Evolutionary conservation across 2,329 filamentous ascomycete genomes (phyloP), one percentile per base, ranked within the genome.

Genomic region (Talaromyces sp.): DNA sequence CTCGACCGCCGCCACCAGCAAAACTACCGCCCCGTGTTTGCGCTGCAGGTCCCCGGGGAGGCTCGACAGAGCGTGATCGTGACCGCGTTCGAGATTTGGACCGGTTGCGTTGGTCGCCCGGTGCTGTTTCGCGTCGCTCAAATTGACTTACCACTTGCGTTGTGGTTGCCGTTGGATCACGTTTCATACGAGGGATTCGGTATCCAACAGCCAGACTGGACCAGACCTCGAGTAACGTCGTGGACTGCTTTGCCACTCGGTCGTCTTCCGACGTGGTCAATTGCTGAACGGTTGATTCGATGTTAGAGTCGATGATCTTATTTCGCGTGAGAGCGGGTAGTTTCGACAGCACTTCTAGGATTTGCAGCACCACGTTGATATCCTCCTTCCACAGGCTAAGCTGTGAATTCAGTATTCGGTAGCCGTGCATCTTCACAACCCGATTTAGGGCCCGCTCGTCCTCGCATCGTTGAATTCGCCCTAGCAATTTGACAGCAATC

Each of bases 291-390:
- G 89, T 89, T 2, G 87, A 82, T 73, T 98, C 95, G 63, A 99
- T 97, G 69, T 96, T 96, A 9, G 95, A 96, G 69, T 96, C 93
- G 65, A 90, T 88, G 61, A 99, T 97, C 77, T 99, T 99, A 81
- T 99, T 99, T 62, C 91, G 88, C 21, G 95, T 98, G 55, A 98
- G 81, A 10, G 93, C 88, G 0, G 95, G 95, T 65, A 98, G 89
- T 64, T 87, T 88, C 74, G 96, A 88, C 21, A 99, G 83, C 59
- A 99, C 92, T 65, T 95, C 88, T 64, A 99, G 82, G 29, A 96
- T 88, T 75, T 98, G 95, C 63, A 96, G 78, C 41, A 96, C 86
- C 29, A 98, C 87, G 67, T 97, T 96, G 73, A 88, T 83, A 72
- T 98, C 95, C n/a, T 92, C 89, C 64, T 87, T 86, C 81, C 93